Evolutionary conservation across 2,329 filamentous ascomycete genomes (phyloP).

Genomic region (Talaromyces funiculosus): DNA sequence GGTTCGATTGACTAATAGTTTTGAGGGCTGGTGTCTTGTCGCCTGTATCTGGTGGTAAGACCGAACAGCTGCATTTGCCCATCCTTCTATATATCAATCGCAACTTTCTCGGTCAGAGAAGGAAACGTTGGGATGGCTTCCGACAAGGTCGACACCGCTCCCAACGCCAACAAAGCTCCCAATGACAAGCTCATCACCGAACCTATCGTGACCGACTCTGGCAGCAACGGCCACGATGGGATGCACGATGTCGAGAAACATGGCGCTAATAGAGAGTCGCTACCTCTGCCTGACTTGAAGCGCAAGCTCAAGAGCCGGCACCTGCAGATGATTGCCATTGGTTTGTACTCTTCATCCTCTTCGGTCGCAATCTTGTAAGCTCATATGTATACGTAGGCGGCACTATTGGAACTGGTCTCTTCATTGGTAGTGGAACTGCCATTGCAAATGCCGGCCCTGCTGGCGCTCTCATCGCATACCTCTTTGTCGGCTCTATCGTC

Average conservation of each 20-base stretch:
- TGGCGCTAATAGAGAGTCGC: conserved; percentile 45
- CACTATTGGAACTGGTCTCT: conserved; percentile 68
- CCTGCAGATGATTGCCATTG: conserved; percentile 97
- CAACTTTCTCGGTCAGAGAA: background rate
- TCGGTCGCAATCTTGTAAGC: background rate
- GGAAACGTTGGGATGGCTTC: background rate
- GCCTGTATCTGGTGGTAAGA: background rate
- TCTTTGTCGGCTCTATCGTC: conserved; percentile 65
- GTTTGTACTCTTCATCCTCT: conserved; percentile 53
- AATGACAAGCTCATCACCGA: conserved; percentile 7
- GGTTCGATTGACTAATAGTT: background rate
- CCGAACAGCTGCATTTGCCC: background rate
- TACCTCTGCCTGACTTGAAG: conserved; percentile 60
- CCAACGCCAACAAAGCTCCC: background rate
- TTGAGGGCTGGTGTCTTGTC: background rate
- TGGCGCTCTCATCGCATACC: conserved; percentile 61
- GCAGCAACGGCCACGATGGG: background rate
- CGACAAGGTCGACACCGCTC: conserved; percentile 1
- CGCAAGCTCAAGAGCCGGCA: conserved; percentile 79
- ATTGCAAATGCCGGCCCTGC: conserved; percentile 60
- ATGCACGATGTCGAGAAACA: conserved; percentile 33
- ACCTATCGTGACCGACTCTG: background rate
- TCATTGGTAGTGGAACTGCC: conserved; percentile 61
- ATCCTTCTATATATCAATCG: background rate
- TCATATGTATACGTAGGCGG: conserved; percentile 38